These are phyloP conservation scores for Dovyalis caffra DNA, from an alignment of 345 rosid genomes.

Conservation along the genomic window DNA sequence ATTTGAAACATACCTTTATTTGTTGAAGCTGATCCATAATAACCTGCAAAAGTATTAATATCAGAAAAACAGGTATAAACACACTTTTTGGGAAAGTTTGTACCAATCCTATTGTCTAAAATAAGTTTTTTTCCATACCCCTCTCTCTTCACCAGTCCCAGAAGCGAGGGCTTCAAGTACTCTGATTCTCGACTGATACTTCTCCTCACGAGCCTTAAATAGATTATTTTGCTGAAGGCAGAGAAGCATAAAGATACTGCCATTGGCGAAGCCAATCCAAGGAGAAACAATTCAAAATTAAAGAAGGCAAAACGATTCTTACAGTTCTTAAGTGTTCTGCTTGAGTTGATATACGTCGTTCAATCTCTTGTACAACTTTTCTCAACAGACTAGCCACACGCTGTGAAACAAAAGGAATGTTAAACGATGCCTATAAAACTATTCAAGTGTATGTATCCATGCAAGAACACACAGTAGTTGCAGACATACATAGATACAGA, in stretches of 20 bases:
- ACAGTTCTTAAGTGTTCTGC: conserved; percentile 93
- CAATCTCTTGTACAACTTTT: conserved; percentile 94
- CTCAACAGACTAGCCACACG: conserved; percentile 78
- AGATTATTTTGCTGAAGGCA: conserved; percentile 81
- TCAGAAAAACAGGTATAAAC: background rate
- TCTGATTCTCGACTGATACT: conserved; percentile 72
- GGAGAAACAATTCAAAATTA: background rate
- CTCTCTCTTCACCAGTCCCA: conserved; percentile 56
- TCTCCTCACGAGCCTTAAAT: conserved; percentile 86
- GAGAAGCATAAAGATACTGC: conserved; percentile 12
- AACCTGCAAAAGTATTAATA: conserved; percentile 35
- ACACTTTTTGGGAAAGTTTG: background rate
- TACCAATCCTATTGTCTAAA: background rate
- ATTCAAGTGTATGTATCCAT: background rate
- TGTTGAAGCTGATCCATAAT: conserved; percentile 49
- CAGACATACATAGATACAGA: background rate
- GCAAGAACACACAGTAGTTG: background rate
- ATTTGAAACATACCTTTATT: conserved; percentile 45
- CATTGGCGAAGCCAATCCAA: conserved; percentile 4
- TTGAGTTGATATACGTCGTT: conserved; percentile 94
- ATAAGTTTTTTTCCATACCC: conserved; percentile 42
- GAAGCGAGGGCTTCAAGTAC: conserved; percentile 93
- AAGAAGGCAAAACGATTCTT: conserved; percentile 14
- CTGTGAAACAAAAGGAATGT: conserved; percentile 44
- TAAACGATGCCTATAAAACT: conserved; percentile 2